Base-by-base conservation (phyloP, 2,329 filamentous ascomycete species). In the Penicillium occitanis region DNA sequence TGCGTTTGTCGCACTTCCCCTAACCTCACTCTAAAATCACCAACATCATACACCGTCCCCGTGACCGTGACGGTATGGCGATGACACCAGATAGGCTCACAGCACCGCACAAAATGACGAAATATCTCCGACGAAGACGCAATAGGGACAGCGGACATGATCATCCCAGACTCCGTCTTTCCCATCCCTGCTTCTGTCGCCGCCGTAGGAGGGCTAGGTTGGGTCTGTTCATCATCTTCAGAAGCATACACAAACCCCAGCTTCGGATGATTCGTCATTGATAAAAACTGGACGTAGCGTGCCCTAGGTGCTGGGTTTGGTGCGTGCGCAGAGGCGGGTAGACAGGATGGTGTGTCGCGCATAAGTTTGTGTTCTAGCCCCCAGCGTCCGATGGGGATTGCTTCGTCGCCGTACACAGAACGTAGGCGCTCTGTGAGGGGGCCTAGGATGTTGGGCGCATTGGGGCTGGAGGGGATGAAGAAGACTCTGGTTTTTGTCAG, bases 221-320 rank as follows among this genome's bases (percentile, higher is more conserved):
- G 4, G 11, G 51, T 33, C 25, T 8, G 7, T 1, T 67, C 22
- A 5, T 44, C 70, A 13, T 71, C 72, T 58, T 73, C 72, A 10
- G 79, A 79, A 2, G 78, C 77, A 66, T 79, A 79, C 61, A 81
- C 74, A 68, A 79, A 80, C 14, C 78, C 78, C 25, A 79, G 75
- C 5, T 71, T 75, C 14, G 77, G 73, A 66, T 77, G 76, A 66
- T 80, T 76, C n/a, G 74, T 75, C 44, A 81, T 71, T 5, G 75
- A 77, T 46, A 81, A 74, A 65, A 81, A 78, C 64, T 81, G 79
- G 73, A 81, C 77, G 63, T 76, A 80, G 28, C 77, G 75, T 4
- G 78, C 74, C 22, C 72, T 73, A 5, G 73, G 70, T 1, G 72
- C 40, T 22, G 65, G 73, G 25, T 75, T 71, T 30, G 73, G 73